Conservation (phyloP, 2,329 filamentous ascomycete species). For the Fusarium sp. region DNA sequence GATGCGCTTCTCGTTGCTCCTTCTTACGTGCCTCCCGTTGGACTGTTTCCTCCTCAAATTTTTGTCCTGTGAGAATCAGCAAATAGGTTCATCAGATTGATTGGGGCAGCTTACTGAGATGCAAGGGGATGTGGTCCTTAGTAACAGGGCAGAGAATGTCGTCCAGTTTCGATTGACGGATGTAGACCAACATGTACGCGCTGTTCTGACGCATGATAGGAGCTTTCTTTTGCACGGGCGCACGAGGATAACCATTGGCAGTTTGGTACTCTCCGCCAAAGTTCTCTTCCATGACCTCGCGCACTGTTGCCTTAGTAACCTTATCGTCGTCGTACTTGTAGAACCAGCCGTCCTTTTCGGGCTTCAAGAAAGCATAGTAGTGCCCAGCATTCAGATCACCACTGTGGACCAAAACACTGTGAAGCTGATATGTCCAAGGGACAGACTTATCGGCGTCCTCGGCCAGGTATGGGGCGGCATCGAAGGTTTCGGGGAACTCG, state of each 20-base stretch:
- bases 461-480: constrained; percentile 87
- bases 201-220: constrained; percentile 77
- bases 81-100: not conserved
- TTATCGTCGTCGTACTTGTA: constrained; percentile 98
- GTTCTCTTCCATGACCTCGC: constrained; percentile 95
- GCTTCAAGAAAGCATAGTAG: constrained; percentile 97
- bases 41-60: constrained; percentile 84
- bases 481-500: constrained; percentile 86
- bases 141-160: constrained; percentile 80
- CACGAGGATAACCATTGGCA: constrained; percentile 59
- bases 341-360: constrained; percentile 91
- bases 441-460: constrained; percentile 89
- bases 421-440: constrained; percentile 89
- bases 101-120: constrained; percentile 71
- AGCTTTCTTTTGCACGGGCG: constrained; percentile 63
- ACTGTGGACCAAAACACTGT: constrained; percentile 95
- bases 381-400: constrained; percentile 97
- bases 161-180: constrained; percentile 87
- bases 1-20: constrained; percentile 92
- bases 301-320: constrained; percentile 91
- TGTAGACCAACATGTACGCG: constrained; percentile 99
- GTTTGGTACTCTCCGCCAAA: constrained; percentile 86
- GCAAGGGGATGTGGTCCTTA: constrained; percentile 81
- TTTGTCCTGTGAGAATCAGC: constrained; percentile 63
- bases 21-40: constrained; percentile 80